Base-by-base conservation (phyloP, 2,329 filamentous ascomycete genomes). In the Aspergillus transmontanensis region DNA sequence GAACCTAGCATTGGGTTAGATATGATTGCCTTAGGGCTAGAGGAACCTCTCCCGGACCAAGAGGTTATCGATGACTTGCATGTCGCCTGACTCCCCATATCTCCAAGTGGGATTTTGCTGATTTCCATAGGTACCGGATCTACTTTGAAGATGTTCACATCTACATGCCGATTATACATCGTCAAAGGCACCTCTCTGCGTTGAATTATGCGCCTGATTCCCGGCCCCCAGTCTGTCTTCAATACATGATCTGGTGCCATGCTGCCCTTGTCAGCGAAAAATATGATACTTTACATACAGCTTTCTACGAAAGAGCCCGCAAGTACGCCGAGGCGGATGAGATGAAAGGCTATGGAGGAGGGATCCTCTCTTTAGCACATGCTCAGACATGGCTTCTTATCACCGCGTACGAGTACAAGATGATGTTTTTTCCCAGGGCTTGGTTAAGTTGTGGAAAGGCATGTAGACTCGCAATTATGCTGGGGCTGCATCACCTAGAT, bases 211-310 rank as follows among this genome's bases (percentile, higher is more conserved):
- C 92, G 19, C 92, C 93, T 21, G 88, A 89, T 66, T 89, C 93
- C 81, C 88, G 94, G 26, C 94, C 95, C 1, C 93, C 94, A 0
- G 88, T 97, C 34, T 93, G 91, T 68, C 81, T 99, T 56, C 88
- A 94, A 70, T 99, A 98, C 79, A 93, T 92, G 60, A 96, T 98
- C 84, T 98, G 94, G 94, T 91, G 90, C n/a, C 81, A 93, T 72
- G 93, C 94, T 19, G 94, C 93, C 66, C 90, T 91, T 5, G 86
- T 94, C 50, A 89, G 87, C 3, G 93, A 97, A 63, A 95, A 93
- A 73, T 97, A 92, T 75, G 82, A 85, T 41, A 86, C 87, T 59
- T 79, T 97, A 19, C 92, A 93, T 72, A 90, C 93, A 59, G 87
- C 96, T 65, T 97, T 98, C 75, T 99, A 99, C 76, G 88, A 91